A percentile compares a stretch with the other conserved stretches of the same genome.
Evolutionary conservation across 805 yeast species (phyloP).

Genomic region (Diddensiella transvaalensis): DNA sequence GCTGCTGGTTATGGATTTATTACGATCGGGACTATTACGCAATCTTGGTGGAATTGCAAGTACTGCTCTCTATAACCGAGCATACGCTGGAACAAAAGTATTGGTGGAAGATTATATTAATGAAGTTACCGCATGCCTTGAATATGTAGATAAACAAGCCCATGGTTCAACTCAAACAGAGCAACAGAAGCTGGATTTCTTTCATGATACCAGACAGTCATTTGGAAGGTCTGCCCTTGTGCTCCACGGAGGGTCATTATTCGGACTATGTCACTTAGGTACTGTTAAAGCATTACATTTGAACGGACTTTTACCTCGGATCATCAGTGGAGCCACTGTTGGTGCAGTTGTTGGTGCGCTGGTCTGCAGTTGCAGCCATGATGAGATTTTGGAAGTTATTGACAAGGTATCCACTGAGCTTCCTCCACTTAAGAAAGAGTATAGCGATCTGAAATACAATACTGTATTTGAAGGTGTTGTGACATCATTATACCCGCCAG

Average conservation of each 20-base stretch:
- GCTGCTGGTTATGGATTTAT: constrained; percentile 54
- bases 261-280: constrained; percentile 92
- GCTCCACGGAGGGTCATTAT: constrained; percentile 91
- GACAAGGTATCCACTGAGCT: constrained; percentile 25
- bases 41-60: constrained; percentile 91
- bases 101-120: constrained; percentile 82
- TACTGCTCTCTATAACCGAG: constrained; percentile 69
- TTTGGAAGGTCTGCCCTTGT: constrained; percentile 88
- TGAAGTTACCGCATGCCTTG: constrained; percentile 69
- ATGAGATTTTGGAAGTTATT: constrained; percentile 51
- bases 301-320: constrained; percentile 73
- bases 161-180: constrained; percentile 6
- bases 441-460: constrained; percentile 20
- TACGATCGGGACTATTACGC: constrained; percentile 79
- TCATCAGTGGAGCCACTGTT: constrained; percentile 87
- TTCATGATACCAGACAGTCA: constrained; percentile 81
- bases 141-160: constrained; percentile 47
- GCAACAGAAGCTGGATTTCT: constrained; percentile 67
- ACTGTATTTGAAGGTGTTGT: constrained; percentile 72
- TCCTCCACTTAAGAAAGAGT: constrained; percentile 23
- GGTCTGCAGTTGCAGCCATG: constrained; percentile 68
- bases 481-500: constrained; percentile 81
- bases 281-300: constrained; percentile 80
- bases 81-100: constrained; percentile 84
- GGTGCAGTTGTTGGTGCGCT: constrained; percentile 92